Evolutionary conservation across 352 stramenopile genomes (phyloP).

Genomic region (Pythium vanterpoolii): DNA sequence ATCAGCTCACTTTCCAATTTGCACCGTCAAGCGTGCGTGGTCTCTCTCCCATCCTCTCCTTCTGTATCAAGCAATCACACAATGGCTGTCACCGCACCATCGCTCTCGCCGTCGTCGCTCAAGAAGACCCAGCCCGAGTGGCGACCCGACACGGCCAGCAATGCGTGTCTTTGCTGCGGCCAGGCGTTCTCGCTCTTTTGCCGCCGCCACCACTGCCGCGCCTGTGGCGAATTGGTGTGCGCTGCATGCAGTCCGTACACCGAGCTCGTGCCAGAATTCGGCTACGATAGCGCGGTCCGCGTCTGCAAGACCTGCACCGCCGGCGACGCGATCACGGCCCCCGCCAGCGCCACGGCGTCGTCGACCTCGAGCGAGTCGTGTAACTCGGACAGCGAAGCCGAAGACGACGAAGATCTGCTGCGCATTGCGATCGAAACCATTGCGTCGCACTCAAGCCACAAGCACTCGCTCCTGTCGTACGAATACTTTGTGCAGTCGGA

Average conservation of each 20-base stretch:
- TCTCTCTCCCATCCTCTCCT: background rate
- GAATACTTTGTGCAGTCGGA: conserved; percentile 86
- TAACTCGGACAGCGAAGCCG: conserved; percentile 50
- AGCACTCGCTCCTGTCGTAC: conserved; percentile 75
- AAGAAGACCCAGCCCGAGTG: conserved; percentile 39
- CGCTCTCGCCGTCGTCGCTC: conserved; percentile 16
- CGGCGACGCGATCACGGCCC: conserved; percentile 7
- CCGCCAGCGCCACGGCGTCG: conserved; percentile 25
- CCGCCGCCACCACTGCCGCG: conserved; percentile 76
- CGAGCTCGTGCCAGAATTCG: conserved; percentile 51
- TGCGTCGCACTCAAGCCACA: conserved; percentile 56
- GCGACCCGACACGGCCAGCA: conserved; percentile 67
- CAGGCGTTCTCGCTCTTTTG: conserved; percentile 70
- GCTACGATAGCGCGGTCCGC: conserved; percentile 65
- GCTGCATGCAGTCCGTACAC: conserved; percentile 64
- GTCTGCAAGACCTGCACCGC: conserved; percentile 69
- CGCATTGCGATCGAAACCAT: conserved; percentile 63
- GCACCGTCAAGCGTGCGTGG: conserved; percentile 10
- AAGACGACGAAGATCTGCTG: conserved; percentile 50
- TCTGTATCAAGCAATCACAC: background rate
- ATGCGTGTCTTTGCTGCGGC: conserved; percentile 68
- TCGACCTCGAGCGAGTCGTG: conserved; percentile 39
- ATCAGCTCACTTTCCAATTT: conserved; percentile 24
- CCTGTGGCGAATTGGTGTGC: conserved; percentile 76
- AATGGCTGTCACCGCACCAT: conserved; percentile 14